Evolutionary conservation across 371 early-diverging fungal species (phyloP).

Genomic region (Syncephalastrum sp.): DNA sequence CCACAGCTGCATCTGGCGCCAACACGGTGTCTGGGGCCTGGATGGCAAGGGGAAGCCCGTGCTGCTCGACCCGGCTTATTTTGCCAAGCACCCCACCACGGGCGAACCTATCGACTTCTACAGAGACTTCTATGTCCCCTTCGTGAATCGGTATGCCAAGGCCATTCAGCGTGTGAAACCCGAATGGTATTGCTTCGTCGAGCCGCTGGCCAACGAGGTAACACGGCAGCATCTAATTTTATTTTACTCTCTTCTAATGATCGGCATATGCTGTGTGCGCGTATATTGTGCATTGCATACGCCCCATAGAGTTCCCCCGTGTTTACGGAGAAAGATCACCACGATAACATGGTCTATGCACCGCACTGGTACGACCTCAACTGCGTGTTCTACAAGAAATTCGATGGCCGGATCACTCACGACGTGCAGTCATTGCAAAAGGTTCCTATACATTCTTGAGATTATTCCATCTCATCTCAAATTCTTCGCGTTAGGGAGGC

Average conservation of each 20-base stretch:
- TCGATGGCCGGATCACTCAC: slow-evolving; percentile 72
- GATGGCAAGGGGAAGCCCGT: slow-evolving; percentile 53
- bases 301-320: slow-evolving; percentile 58
- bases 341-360: slow-evolving; percentile 67
- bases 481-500: slow-evolving; percentile 45
- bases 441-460: slow-evolving; percentile 29
- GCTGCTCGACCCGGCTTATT: slow-evolving; percentile 59
- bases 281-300: neutral
- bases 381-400: slow-evolving; percentile 72
- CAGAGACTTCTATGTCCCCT: slow-evolving; percentile 67
- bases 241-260: neutral
- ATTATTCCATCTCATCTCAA: neutral
- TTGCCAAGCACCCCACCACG: slow-evolving; percentile 62
- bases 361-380: slow-evolving; percentile 88
- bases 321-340: slow-evolving; percentile 51
- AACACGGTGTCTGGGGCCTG: slow-evolving; percentile 76
- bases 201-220: slow-evolving; percentile 76
- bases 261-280: neutral
- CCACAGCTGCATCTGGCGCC: slow-evolving; percentile 68
- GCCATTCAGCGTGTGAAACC: slow-evolving; percentile 59
- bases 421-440: slow-evolving; percentile 73
- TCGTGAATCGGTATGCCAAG: slow-evolving; percentile 58
- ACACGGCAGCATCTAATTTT: neutral
- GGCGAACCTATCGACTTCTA: slow-evolving; percentile 57
- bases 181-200: slow-evolving; percentile 66